Evolutionary conservation across 192 early-diverging fungal species (phyloP), one percentile per base, ranked within the genome.

Genomic region (Coemansia sp.): DNA sequence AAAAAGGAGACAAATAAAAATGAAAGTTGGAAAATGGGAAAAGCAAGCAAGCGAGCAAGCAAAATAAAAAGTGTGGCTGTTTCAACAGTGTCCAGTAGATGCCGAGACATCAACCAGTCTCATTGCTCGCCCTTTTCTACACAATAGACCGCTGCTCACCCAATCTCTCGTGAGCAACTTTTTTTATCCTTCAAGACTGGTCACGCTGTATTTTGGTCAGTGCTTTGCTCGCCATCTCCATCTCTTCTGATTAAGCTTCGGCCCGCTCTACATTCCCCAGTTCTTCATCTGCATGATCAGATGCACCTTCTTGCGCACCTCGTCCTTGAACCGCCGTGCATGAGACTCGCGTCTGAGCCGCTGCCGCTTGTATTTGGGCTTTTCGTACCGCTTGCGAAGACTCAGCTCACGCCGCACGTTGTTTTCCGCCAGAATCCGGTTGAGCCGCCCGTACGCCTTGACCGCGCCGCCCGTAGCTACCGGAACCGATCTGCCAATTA

Each of bases 351-450:
- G 77, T 29, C 60, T 82, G 54, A 85, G 54, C 48, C 89, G 76
- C 82, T 85, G 83, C 66, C 88, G 80, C 74, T 82, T 86, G 30
- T 85, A 78, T 52, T 77, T 88, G 1, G 89, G 89, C 69, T 90
- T 90, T 67, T 90, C 89, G 72, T 90, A 90, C 60, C 85, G 74
- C 48, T 68, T 70, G 52, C 85, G 86, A 58, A 78, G 68, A 14
- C 59, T 57, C 16, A 88, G 73, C 66, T 90, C 87, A 55, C 75
- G 68, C n/a, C 87, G 82, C 29, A 87, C 69, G 48, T 83, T 79
- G 64, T 90, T 88, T 33, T 84, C 73, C 38, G 59, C 66, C 11
- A 90, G 64, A 42, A 90, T 87, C 22, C 72, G 61, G 68, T 84
- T 87, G 49, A 90, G 78, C 51, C 83, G 82, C 33, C 67, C 77